Evolutionary conservation across 108 stramenopile genomes (phyloP), one percentile per base, ranked within the genome.

Genomic region (Nitzschia sp.): DNA sequence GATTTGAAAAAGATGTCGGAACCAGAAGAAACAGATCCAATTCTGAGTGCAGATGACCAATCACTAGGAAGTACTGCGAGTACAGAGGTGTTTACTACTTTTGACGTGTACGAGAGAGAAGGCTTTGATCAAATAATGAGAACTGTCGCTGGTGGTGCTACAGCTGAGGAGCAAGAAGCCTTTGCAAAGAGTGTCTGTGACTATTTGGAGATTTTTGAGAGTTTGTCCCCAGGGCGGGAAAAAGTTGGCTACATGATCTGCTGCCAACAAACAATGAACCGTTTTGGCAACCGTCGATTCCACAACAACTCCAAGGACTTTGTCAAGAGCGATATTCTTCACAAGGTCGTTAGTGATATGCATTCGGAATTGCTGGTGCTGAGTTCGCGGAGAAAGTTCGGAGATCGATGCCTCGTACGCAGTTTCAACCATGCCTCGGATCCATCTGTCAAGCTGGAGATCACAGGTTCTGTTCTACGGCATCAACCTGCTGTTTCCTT

Each of bases 201-300:
- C 53, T 75, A 82, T 51, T 51, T 85, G 12, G 80, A 82, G 56
- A 50, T 75, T 2, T 80, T 82, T 70, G 84, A 85, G 42, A 72
- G 63, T 41, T 79, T 84, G 0, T 55, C 77, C 10, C 54, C 68
- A n/a, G 82, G 78, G 24, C 20, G 77, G 0, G 73, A 73, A 50
- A 76, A 75, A 40, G 71, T 81, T 41, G 84, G 81, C 2, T 85
- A 80, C 48, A 73, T 82, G 50, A 70, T 85, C 10, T 82, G 76
- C 56, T 79, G 81, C 42, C 81, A 82, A 51, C 77, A 82, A 69
- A 78, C 79, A 24, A 69, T 76, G 81, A 74, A 77, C 12, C 81
- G 79, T 2, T 85, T 73, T 57, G 81, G 84, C 2, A 85, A 85
- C 53, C 81, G 70, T 7, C 64, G 77, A 10, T 81, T 85, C 52